Conservation (phyloP, 1,139 yeast species). For the Pichia sp. region DNA sequence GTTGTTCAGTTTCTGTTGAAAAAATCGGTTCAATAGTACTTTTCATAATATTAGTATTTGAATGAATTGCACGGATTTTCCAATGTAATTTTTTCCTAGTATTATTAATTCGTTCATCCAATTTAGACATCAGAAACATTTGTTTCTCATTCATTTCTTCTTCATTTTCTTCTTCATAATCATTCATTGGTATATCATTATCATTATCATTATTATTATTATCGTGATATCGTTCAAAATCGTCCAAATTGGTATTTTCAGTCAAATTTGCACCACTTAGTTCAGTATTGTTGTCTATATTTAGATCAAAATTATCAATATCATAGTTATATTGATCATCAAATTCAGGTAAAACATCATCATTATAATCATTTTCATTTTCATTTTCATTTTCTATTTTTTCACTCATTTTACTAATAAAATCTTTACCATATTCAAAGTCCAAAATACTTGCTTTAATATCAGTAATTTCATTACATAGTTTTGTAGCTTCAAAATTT, state of each 20-base stretch:
- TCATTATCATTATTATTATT: not conserved
- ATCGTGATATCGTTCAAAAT: not conserved
- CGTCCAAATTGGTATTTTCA: slow-evolving; percentile 14
- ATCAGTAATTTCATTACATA: slow-evolving; percentile 7
- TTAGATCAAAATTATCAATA: slow-evolving; percentile 16
- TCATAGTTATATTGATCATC: slow-evolving; percentile 10
- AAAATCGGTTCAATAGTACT: not conserved
- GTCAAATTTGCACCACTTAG: slow-evolving; percentile 3
- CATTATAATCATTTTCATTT: not conserved
- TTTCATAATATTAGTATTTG: not conserved
- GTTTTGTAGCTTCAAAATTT: not conserved
- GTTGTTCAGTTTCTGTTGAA: not conserved
- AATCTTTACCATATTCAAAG: slow-evolving; percentile 9
- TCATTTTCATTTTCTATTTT: slow-evolving; percentile 3
- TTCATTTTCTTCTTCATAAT: not conserved
- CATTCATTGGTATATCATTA: not conserved
- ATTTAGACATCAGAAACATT: slow-evolving; percentile 10
- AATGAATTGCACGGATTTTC: slow-evolving; percentile 10
- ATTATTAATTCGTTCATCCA: slow-evolving; percentile 1
- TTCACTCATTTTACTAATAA: slow-evolving; percentile 4
- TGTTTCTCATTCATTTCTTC: slow-evolving; percentile 9
- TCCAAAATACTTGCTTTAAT: slow-evolving; percentile 7
- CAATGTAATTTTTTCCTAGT: slow-evolving; percentile 3
- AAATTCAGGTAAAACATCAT: slow-evolving; percentile 1
- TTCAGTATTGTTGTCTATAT: slow-evolving; percentile 15